A percentile compares a stretch with the other conserved stretches of the same genome.
phyloP scores from a whole-genome alignment of 768 basidiomycete species.

The Kondoa malvinella region DNA sequence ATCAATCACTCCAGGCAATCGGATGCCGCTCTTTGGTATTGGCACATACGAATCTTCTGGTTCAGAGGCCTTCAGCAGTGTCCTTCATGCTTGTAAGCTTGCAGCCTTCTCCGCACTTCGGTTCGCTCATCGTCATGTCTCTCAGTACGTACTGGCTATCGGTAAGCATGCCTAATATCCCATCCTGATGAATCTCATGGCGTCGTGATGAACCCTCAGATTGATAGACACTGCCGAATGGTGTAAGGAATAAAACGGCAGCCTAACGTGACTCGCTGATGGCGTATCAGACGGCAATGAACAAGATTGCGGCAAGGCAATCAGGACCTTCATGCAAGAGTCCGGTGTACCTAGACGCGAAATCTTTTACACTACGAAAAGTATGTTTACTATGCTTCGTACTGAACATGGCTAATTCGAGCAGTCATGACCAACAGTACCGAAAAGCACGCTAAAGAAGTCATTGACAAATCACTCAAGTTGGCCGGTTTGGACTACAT shows the following conservation, averaged over 20 bases:
- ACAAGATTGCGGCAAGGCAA: neutral
- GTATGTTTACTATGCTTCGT: slow-evolving; percentile 31
- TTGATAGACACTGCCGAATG: neutral
- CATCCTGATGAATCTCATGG: no score
- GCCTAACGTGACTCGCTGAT: neutral
- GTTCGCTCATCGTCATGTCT: no score
- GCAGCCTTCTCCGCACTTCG: no score
- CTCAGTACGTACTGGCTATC: no score
- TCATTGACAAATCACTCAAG: slow-evolving; percentile 43
- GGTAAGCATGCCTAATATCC: no score
- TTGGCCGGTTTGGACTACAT: slow-evolving; percentile 45
- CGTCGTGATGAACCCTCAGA: neutral
- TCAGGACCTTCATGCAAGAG: slow-evolving; percentile 33
- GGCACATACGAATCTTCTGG: neutral
- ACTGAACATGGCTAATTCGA: neutral
- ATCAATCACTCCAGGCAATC: neutral
- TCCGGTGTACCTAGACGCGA: slow-evolving; percentile 42
- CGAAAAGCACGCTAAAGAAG: slow-evolving; percentile 38
- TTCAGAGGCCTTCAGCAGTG: neutral
- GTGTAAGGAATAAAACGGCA: neutral
- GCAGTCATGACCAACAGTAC: slow-evolving; percentile 36
- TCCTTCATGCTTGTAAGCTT: neutral
- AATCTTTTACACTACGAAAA: slow-evolving; percentile 57
- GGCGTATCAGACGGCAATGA: neutral
- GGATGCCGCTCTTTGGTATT: neutral